phyloP scores from a whole-genome alignment of 2,329 filamentous ascomycete genomes.

The Arthroderma sp. region DNA sequence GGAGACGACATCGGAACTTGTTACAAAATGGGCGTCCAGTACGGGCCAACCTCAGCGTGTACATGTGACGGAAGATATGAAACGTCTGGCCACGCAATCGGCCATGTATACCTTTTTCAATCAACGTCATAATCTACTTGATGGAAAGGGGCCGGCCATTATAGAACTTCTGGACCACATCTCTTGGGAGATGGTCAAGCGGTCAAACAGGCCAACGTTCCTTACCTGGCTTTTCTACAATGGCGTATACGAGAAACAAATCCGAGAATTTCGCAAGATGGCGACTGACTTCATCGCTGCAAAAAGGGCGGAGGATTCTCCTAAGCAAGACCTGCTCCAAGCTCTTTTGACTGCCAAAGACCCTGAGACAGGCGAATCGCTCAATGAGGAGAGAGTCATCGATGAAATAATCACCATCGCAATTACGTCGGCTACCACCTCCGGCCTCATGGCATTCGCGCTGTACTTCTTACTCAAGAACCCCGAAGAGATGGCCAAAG shows the following conservation, averaged over 20 bases:
- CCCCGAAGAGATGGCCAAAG: slow-evolving; percentile 47
- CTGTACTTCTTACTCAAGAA: slow-evolving; percentile 55
- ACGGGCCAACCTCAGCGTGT: slow-evolving; percentile 27
- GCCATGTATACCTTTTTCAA: slow-evolving; percentile 42
- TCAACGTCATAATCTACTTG: slow-evolving; percentile 38
- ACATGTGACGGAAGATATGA: slow-evolving; percentile 40
- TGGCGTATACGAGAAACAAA: slow-evolving; percentile 44
- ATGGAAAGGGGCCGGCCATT: slow-evolving; percentile 38
- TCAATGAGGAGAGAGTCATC: slow-evolving; percentile 50
- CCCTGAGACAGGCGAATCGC: slow-evolving; percentile 46
- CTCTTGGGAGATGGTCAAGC: slow-evolving; percentile 46
- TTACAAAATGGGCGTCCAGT: slow-evolving; percentile 38
- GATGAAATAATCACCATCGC: slow-evolving; percentile 60
- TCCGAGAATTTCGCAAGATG: slow-evolving; percentile 43
- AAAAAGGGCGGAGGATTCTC: slow-evolving; percentile 42
- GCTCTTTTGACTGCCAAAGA: slow-evolving; percentile 49
- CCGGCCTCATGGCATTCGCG: slow-evolving; percentile 52
- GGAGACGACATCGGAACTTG: slow-evolving; percentile 39
- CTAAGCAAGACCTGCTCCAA: slow-evolving; percentile 50
- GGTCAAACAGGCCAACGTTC: slow-evolving; percentile 41
- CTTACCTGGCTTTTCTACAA: slow-evolving; percentile 44
- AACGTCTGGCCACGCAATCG: slow-evolving; percentile 43
- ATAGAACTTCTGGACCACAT: slow-evolving; percentile 44
- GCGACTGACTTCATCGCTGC: slow-evolving; percentile 47
- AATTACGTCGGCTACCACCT: slow-evolving; percentile 56